phyloP scores from a whole-genome alignment of 768 basidiomycete genomes.

The Collybia sordida region DNA sequence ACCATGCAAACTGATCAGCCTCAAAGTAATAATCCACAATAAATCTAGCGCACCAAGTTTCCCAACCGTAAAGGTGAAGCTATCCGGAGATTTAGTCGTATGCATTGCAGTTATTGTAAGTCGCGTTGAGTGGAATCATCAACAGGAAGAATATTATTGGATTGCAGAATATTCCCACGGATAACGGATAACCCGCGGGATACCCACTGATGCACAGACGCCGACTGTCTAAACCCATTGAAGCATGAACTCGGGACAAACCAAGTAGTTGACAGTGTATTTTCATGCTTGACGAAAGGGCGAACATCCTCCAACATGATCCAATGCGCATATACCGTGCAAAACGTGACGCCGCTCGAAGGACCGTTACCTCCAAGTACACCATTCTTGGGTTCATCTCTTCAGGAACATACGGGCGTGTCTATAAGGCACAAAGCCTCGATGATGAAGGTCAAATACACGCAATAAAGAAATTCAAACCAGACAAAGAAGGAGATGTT shows the following conservation, averaged over 20 bases:
- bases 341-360: slow-evolving; percentile 69
- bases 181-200: not conserved
- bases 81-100: slow-evolving; percentile 46
- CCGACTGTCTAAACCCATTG: not conserved
- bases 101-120: slow-evolving; percentile 20
- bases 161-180: not conserved
- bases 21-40: slow-evolving; percentile 4
- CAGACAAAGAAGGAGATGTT: slow-evolving; percentile 98
- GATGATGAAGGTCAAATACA: slow-evolving; percentile 72
- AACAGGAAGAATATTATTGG: not conserved
- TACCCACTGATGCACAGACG: not conserved
- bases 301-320: slow-evolving; percentile 56
- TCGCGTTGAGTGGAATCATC: slow-evolving; percentile 4
- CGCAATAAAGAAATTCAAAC: slow-evolving; percentile 99
- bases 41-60: slow-evolving; percentile 73
- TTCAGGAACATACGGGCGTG: slow-evolving; percentile 97
- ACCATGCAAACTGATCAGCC: slow-evolving; percentile 1
- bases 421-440: slow-evolving; percentile 90
- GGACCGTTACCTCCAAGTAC: slow-evolving; percentile 79
- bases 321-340: slow-evolving; percentile 86
- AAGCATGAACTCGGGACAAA: slow-evolving; percentile 7
- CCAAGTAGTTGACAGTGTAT: not conserved
- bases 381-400: slow-evolving; percentile 96
- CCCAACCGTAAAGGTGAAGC: slow-evolving; percentile 91
- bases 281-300: slow-evolving; percentile 32